A percentile compares a stretch with the other conserved stretches of the same genome.
Conservation (phyloP, 345 rosid species). For the Acer saccharum region DNA sequence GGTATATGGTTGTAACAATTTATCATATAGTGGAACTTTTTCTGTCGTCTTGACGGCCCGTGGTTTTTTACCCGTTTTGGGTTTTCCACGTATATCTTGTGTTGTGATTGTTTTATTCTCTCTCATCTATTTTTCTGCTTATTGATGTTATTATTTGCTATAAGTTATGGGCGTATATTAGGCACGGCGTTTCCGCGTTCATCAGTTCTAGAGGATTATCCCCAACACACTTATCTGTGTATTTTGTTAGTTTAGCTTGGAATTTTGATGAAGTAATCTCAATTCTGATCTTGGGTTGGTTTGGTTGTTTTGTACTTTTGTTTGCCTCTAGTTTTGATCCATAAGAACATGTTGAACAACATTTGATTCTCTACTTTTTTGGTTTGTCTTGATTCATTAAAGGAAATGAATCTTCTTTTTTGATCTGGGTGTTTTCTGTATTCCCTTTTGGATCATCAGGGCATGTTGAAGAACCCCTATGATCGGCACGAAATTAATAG, state of each 20-base stretch:
- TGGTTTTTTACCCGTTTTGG: no score
- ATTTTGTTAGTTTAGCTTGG: neutral
- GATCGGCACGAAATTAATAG: conserved; percentile 86
- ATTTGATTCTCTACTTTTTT: neutral
- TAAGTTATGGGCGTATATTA: no score
- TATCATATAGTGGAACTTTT: no score
- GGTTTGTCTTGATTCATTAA: neutral
- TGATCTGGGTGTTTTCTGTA: conserved; percentile 22
- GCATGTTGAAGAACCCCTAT: conserved; percentile 53
- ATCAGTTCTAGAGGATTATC: no score
- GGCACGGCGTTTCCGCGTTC: no score
- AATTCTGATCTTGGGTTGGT: neutral
- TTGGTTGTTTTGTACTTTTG: conserved; percentile 2
- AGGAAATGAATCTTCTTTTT: conserved; percentile 4
- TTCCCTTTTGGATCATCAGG: conserved; percentile 39
- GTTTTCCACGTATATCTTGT: no score
- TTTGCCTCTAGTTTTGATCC: conserved; percentile 4
- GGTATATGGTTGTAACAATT: no score
- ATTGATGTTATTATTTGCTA: no score
- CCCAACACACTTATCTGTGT: neutral
- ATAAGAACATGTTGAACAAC: neutral
- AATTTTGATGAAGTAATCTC: neutral
- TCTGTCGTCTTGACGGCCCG: no score
- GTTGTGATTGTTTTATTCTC: no score
- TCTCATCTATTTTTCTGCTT: no score